These are phyloP conservation scores for Lentinula sp. DNA, from an alignment of 768 basidiomycete species.

Conservation along the genomic window DNA sequence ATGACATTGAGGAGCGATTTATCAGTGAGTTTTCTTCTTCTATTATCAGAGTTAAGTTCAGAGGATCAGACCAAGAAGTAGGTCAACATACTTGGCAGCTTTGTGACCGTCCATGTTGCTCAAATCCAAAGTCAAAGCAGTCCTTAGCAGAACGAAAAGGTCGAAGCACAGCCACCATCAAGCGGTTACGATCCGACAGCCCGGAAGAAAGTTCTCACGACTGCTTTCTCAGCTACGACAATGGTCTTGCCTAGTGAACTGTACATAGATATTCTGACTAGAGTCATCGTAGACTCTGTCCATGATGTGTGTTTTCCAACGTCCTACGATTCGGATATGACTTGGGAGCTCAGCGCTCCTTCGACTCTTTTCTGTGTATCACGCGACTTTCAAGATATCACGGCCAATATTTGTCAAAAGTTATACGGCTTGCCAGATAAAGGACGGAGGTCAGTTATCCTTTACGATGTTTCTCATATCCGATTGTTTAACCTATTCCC, in stretches of 20 bases:
- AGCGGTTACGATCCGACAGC: no score
- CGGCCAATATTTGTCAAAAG: neutral
- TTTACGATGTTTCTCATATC: neutral
- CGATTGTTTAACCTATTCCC: neutral
- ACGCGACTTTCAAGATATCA: neutral
- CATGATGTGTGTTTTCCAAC: neutral
- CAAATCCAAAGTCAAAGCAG: neutral
- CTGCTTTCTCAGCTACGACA: neutral
- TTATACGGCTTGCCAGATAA: neutral
- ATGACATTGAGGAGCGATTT: slow-evolving; percentile 75
- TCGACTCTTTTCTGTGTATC: neutral
- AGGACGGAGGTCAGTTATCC: neutral
- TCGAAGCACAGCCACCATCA: neutral
- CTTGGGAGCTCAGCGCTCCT: neutral
- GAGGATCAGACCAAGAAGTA: neutral
- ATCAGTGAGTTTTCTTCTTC: slow-evolving; percentile 75
- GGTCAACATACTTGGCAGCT: neutral
- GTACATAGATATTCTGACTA: neutral
- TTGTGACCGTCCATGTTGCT: slow-evolving; percentile 1
- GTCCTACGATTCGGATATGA: neutral
- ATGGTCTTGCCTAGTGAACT: neutral
- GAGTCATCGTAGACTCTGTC: neutral
- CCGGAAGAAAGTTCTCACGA: no score
- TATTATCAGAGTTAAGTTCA: slow-evolving; percentile 17
- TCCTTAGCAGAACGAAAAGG: neutral